These are phyloP conservation scores for Arthrobotrys megalospora DNA, from an alignment of 2,329 filamentous ascomycete species.

Conservation along the genomic window DNA sequence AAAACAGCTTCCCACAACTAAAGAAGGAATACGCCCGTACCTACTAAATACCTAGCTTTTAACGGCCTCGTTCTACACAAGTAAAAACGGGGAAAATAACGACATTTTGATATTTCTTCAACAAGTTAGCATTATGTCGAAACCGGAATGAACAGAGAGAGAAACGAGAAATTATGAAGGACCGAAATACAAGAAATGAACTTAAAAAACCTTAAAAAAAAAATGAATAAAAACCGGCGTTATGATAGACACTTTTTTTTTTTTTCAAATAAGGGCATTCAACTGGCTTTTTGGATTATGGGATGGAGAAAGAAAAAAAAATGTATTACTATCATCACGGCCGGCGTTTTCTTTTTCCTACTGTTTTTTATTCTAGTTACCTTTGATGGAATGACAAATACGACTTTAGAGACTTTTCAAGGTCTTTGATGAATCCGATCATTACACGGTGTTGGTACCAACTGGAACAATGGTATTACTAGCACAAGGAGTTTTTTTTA, in stretches of 20 bases:
- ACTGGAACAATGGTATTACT: no score
- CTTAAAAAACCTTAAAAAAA: conserved; percentile 4
- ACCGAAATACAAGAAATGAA: neutral
- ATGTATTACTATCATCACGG: conserved; percentile 52
- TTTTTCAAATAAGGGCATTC: conserved; percentile 45
- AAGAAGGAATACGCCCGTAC: conserved; percentile 80
- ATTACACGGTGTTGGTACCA: no score
- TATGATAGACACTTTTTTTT: conserved; percentile 37
- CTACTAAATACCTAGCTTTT: conserved; percentile 44
- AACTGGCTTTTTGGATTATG: conserved; percentile 54
- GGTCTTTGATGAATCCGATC: no score
- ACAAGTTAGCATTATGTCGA: conserved; percentile 50
- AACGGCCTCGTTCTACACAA: neutral
- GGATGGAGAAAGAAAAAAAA: conserved; percentile 7
- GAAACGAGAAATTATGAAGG: neutral
- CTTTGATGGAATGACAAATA: no score
- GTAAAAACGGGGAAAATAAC: neutral
- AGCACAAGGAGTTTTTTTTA: neutral
- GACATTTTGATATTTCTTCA: conserved; percentile 55
- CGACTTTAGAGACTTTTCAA: no score
- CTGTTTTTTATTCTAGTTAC: no score
- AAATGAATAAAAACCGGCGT: conserved; percentile 39
- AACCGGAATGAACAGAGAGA: neutral
- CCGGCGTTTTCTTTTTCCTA: conserved; percentile 33
- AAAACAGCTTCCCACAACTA: conserved; percentile 80